Conservation (phyloP, 2,329 filamentous ascomycete genomes). For the Aspergillus brasiliensis region DNA sequence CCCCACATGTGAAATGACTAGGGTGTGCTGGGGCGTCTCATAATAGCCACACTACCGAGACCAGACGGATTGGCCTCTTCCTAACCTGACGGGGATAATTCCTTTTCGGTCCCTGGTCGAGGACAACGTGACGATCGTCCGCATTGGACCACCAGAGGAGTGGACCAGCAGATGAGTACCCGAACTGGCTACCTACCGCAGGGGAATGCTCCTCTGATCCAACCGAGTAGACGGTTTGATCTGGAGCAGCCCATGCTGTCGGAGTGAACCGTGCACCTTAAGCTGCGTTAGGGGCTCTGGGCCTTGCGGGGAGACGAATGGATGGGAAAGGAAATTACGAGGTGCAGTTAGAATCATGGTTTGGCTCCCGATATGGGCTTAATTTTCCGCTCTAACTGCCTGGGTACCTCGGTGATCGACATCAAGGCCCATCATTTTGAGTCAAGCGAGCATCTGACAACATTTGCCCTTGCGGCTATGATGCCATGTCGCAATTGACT, state of each 20-base stretch:
- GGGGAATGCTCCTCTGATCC: conserved; percentile 6
- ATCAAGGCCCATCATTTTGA: conserved; percentile 4
- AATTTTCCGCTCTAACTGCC: conserved; percentile 4
- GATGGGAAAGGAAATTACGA: conserved; percentile 20
- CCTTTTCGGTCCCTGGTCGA: conserved; percentile 16
- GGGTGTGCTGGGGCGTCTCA: conserved; percentile 12
- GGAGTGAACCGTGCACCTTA: conserved; percentile 13
- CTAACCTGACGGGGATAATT: conserved; percentile 15
- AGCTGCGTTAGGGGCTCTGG: conserved; percentile 8
- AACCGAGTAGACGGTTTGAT: conserved; percentile 10
- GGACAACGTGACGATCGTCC: conserved; percentile 3
- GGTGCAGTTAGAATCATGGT: conserved; percentile 8
- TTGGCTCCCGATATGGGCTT: conserved; percentile 10
- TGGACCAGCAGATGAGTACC: not conserved
- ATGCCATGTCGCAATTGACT: conserved; percentile 11
- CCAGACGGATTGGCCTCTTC: conserved; percentile 7
- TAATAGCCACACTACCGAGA: conserved; percentile 12
- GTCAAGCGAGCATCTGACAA: conserved; percentile 12
- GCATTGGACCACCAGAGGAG: not conserved
- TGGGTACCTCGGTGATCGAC: conserved; percentile 18
- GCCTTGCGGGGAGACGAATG: conserved; percentile 14
- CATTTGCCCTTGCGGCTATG: conserved; percentile 1
- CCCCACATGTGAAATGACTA: conserved; percentile 25
- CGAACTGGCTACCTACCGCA: conserved; percentile 2
- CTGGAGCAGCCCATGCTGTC: conserved; percentile 12